A percentile compares a stretch with the other conserved stretches of the same genome.
Evolutionary conservation across 2,329 filamentous ascomycete genomes (phyloP).

Genomic region (Pseudogymnoascus verrucosus): DNA sequence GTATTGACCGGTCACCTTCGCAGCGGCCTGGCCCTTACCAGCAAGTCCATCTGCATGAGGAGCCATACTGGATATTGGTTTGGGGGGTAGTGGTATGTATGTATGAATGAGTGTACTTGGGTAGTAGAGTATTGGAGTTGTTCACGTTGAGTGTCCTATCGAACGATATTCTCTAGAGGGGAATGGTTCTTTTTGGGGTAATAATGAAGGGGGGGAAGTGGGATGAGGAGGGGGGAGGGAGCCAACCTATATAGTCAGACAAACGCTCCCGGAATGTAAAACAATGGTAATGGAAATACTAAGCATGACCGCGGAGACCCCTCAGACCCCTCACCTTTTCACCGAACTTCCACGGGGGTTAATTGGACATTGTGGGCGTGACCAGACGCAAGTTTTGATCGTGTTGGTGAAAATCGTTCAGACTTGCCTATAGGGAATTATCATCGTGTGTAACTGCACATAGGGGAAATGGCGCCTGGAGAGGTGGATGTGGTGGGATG

Average conservation of each 20-base stretch:
- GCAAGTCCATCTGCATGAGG: slow-evolving; percentile 45
- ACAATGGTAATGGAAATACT: slow-evolving; percentile 7
- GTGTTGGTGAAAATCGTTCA: slow-evolving; percentile 13
- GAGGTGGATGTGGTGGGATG: slow-evolving; percentile 10
- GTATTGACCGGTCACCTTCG: slow-evolving; percentile 35
- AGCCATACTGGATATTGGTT: slow-evolving; percentile 39
- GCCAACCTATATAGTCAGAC: slow-evolving; percentile 2
- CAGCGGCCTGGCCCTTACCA: slow-evolving; percentile 17
- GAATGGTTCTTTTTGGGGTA: slow-evolving; percentile 1
- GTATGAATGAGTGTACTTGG: neutral
- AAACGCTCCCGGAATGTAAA: neutral
- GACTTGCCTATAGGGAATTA: slow-evolving; percentile 21
- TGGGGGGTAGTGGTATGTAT: neutral
- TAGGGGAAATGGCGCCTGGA: slow-evolving; percentile 14
- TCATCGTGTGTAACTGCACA: slow-evolving; percentile 18
- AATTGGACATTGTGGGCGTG: slow-evolving; percentile 3
- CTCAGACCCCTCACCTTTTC: neutral
- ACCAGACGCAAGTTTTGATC: neutral
- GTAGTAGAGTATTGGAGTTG: neutral
- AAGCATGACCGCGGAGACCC: neutral
- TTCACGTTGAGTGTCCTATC: neutral
- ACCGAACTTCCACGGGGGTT: neutral
- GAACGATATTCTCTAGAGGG: neutral
- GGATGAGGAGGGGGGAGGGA: neutral
- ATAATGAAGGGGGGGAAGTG: neutral